Conservation (phyloP, 2,329 filamentous ascomycete species). For the Pestalotiopsis sp. region DNA sequence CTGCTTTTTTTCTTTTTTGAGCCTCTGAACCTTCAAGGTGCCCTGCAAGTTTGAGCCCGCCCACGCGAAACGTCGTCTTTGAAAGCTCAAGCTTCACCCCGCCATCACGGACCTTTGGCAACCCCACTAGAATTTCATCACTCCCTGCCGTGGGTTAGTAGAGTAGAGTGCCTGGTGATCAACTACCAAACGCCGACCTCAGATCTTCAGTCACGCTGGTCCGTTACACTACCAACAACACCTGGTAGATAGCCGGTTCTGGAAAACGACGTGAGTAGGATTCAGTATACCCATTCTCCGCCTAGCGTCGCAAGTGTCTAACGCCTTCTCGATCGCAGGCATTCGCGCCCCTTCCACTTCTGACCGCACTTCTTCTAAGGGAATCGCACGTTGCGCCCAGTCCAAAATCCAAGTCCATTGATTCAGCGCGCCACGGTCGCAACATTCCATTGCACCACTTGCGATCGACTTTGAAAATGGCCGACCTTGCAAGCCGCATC, state of each 20-base stretch:
- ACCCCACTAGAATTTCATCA: neutral
- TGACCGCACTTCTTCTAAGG: neutral
- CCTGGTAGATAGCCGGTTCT: neutral
- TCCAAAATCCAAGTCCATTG: neutral
- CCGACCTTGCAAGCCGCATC: slow-evolving; percentile 55
- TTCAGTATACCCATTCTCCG: neutral
- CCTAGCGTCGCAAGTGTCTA: neutral
- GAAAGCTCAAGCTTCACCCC: neutral
- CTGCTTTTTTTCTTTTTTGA: neutral
- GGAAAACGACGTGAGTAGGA: neutral
- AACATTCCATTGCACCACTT: neutral
- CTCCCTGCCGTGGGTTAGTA: neutral
- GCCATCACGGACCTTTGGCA: neutral
- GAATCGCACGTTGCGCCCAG: neutral
- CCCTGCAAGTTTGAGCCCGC: neutral
- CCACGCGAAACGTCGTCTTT: neutral
- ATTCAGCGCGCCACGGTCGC: neutral
- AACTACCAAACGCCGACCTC: neutral
- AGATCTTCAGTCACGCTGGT: neutral
- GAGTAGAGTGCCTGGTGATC: neutral
- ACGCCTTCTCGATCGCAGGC: neutral
- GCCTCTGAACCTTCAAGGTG: neutral
- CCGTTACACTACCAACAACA: neutral
- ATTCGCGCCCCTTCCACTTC: neutral
- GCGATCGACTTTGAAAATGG: slow-evolving; percentile 35